Evolutionary conservation across 2,329 filamentous ascomycete species (phyloP), one percentile per base, ranked within the genome.

Genomic region (Myotisia sp.): DNA sequence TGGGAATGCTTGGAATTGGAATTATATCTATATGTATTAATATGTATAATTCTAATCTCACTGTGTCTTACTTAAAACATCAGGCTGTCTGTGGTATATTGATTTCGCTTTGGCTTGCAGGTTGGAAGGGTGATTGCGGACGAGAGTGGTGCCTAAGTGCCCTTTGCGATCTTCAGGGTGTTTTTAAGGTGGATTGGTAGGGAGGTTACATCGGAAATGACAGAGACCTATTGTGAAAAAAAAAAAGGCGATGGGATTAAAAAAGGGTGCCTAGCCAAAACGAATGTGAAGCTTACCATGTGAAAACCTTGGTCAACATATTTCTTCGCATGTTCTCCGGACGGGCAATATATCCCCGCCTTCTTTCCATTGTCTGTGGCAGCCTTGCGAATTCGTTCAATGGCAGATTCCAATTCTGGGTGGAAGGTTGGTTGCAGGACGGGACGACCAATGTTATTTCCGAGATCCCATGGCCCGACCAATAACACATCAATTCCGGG

Each of bases 391-490:
- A 73, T 65, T 21, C 52, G 59, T 12, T 59, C 57, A 42, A 73
- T 70, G 1, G 69, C 69, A 6, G 57, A 52, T 22, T 63, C 60
- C 29, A 72, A 46, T 40, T 71, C 64, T 2, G 59, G 57, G 28
- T 64, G 59, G 51, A 70, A 66, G 3, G 50, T 54, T 4, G 57
- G 56, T 2, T 55, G 53, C 2, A 66, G 39, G 9, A 71, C 65
- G 0, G 68, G 66, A 35, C 65, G 58, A 3, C 68, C 68, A 32
- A 72, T 70, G 34, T 67, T 70, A 45, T 71, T 73, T 14, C 70
- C 69, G 1, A 71, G 52, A 50, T 71, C 68, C 49, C 65, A 70
- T 2, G 68, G 68, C 0, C 68, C 68, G 34, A 71, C 60, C 17
- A 71, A 58, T 4, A 71, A 49, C 16, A 66, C 63, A 38, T 71